Evolutionary conservation across 192 early-diverging fungal genomes (phyloP).

Genomic region (Gonapodya sp.): DNA sequence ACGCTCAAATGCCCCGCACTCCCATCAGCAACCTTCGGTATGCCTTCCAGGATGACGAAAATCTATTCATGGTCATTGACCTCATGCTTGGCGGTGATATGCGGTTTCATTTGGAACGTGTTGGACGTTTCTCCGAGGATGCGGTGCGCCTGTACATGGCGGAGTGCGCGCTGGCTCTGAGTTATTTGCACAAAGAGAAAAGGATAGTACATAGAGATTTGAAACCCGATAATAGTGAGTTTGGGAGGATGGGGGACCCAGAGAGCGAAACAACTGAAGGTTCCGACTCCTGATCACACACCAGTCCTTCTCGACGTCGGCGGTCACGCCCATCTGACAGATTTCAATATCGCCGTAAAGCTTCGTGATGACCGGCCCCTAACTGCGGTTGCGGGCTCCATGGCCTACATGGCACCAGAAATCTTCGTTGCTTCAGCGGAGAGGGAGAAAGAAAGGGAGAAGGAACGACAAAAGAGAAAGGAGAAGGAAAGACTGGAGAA

Average conservation of each 20-base stretch:
- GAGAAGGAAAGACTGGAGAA: background rate
- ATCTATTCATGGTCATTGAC: slow-evolving; percentile 88
- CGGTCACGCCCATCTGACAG: slow-evolving; percentile 85
- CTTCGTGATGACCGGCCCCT: slow-evolving; percentile 55
- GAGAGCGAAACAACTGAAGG: too few relatives aligned
- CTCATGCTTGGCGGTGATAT: slow-evolving; percentile 93
- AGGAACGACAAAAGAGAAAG: background rate
- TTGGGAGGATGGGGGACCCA: background rate
- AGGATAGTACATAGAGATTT: slow-evolving; percentile 85
- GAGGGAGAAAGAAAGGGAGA: background rate
- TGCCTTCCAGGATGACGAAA: slow-evolving; percentile 91
- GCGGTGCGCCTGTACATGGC: slow-evolving; percentile 79
- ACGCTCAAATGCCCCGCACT: too few relatives aligned
- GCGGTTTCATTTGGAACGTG: slow-evolving; percentile 73
- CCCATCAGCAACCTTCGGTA: slow-evolving; percentile 72
- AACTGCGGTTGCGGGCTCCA: slow-evolving; percentile 78
- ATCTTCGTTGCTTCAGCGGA: slow-evolving; percentile 28
- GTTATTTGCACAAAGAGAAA: slow-evolving; percentile 66
- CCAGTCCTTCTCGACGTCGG: slow-evolving; percentile 58
- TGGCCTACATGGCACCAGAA: slow-evolving; percentile 88
- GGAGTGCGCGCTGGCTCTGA: slow-evolving; percentile 70
- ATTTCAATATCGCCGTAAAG: slow-evolving; percentile 92
- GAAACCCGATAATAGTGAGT: slow-evolving; percentile 78
- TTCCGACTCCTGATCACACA: too few relatives aligned
- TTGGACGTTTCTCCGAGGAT: slow-evolving; percentile 60